Percentiles rank a stretch among this genome's conserved stretches.
Conservation (phyloP, 2,329 filamentous ascomycete species). For the Stemphylium vesicarium region DNA sequence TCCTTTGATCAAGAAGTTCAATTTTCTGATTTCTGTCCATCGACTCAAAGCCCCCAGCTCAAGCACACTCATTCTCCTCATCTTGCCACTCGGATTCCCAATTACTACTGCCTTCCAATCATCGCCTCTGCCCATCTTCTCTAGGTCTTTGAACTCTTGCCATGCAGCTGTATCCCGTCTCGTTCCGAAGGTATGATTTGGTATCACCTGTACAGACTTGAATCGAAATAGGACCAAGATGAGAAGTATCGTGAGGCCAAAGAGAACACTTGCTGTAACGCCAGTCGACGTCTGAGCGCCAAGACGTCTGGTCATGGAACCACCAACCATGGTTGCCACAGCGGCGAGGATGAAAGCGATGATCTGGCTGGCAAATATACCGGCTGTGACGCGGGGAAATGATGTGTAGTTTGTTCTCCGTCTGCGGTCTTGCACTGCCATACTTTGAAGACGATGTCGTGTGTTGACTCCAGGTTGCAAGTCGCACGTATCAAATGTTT, state of each 20-base stretch:
- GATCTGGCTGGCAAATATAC: constrained; percentile 72
- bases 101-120: constrained; percentile 74
- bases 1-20: constrained; percentile 51
- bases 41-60: constrained; percentile 72
- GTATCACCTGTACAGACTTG: constrained; percentile 72
- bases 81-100: constrained; percentile 72
- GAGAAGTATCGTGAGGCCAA: constrained; percentile 69
- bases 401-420: constrained; percentile 75
- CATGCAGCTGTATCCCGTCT: constrained; percentile 40
- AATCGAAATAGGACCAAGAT: constrained; percentile 68
- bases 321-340: constrained; percentile 70
- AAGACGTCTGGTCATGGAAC: constrained; percentile 68
- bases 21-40: constrained; percentile 71
- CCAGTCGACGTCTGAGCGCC: constrained; percentile 73
- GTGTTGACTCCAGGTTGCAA: constrained; percentile 73
- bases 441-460: constrained; percentile 53
- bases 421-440: constrained; percentile 52
- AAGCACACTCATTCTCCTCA: constrained; percentile 72
- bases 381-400: constrained; percentile 75
- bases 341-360: constrained; percentile 74
- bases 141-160: constrained; percentile 49
- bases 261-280: constrained; percentile 70
- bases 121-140: constrained; percentile 48
- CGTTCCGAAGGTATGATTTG: constrained; percentile 59
- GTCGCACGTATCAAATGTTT: constrained; percentile 81